phyloP scores from a whole-genome alignment of 495 filamentous ascomycete species.

The Schizothecium vesticola region DNA sequence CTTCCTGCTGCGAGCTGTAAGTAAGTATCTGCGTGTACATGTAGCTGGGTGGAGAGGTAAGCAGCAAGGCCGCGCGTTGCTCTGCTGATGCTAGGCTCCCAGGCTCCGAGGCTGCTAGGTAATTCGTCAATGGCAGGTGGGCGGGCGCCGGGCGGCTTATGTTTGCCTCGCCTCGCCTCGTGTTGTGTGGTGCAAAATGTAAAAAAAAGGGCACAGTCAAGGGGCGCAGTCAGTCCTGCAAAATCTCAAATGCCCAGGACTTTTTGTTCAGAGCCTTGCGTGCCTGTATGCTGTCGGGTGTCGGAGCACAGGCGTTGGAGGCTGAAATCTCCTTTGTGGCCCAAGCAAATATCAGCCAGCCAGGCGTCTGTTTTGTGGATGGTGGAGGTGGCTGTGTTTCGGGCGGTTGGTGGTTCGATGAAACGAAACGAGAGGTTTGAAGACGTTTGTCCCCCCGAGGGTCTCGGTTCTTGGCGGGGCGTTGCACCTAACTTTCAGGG shows the following conservation, averaged over 20 bases:
- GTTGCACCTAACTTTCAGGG: background rate
- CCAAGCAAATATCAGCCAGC: background rate
- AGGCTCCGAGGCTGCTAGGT: background rate
- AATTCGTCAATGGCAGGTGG: background rate
- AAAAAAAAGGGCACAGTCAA: background rate
- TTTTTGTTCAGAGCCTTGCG: background rate
- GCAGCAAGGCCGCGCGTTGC: background rate
- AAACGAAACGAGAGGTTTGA: background rate
- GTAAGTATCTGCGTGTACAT: background rate
- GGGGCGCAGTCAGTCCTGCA: background rate
- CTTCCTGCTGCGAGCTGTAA: background rate
- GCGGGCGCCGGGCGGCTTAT: background rate
- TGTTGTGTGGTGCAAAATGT: background rate
- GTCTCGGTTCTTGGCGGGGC: background rate
- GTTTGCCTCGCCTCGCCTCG: background rate
- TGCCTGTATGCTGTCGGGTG: too few species aligned
- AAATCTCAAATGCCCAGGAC: too few species aligned
- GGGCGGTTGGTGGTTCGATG: background rate
- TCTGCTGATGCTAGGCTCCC: background rate
- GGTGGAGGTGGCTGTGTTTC: background rate
- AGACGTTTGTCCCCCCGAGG: background rate
- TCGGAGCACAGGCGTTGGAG: background rate
- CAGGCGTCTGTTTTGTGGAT: background rate
- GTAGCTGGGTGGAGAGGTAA: background rate
- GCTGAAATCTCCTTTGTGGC: background rate